Base-by-base conservation (phyloP, 164 flowering plant species). In the Vitis rotundifolia region DNA sequence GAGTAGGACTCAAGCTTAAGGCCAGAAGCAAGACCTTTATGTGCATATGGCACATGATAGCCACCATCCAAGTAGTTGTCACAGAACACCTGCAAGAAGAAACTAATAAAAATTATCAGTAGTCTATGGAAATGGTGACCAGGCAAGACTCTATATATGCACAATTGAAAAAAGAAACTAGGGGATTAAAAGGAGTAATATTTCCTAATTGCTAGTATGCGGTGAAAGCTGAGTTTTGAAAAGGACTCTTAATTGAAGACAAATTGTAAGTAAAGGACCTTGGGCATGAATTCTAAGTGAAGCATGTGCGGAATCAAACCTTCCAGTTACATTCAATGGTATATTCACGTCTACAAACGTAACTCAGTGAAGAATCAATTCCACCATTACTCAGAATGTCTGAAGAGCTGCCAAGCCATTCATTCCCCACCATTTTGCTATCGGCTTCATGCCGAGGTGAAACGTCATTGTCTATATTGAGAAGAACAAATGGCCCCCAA, bases 51-150 rank as follows among this genome's bases (percentile, higher is more conserved):
- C 6, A 92, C 98, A 83, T 92, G 97, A 74, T 94, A 92, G 22
- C 97, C 97, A 22, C 95, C 97, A 83, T 94, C 97, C 64, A 94
- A 83, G 74, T 92, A 92, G 81, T 94, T 92, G 81, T 94, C 97
- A 74, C 94, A 91, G 71, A 89, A 92, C 1, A 94, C 97, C 98
- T 94, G 81, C 68, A 74, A 65, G 31, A 50, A 64, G 44, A 56
- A 53, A 13, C 28, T 51, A 48, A 49, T 2, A 55, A 8, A 64
- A 71, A 50, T 16, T 31, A 56, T 19, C 60, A 58, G 65, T 15
- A 47, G 12, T 61, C 59, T 31, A 57, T 59, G 49, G 51, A 65
- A 44, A 28, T 44, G 8, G 52, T 55, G 29, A 64, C 10, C 50
- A 59, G 18, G 60, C 26, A 49, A 61, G 18, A 31, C 16, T 22